These are phyloP conservation scores for Hevea brasiliensis DNA, from an alignment of 345 rosid species.

Conservation along the genomic window DNA sequence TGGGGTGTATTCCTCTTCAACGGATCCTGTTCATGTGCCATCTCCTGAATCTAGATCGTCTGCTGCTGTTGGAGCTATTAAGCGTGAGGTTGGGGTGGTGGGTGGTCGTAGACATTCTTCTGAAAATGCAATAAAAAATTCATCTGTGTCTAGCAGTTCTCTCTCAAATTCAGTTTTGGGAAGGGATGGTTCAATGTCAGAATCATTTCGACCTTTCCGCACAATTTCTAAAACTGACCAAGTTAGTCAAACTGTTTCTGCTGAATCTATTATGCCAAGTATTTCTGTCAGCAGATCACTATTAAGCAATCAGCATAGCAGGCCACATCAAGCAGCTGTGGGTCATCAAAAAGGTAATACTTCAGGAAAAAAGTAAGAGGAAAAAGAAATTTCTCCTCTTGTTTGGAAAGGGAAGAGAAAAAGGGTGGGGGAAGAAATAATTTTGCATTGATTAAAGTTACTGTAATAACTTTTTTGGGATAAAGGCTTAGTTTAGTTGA, in stretches of 20 bases:
- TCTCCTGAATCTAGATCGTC: conserved; percentile 81
- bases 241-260: conserved; percentile 39
- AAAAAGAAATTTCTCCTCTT: no score
- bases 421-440: no score
- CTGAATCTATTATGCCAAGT: conserved; percentile 43
- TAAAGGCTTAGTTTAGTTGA: no score
- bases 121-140: conserved; percentile 51
- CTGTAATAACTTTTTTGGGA: no score
- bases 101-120: conserved; percentile 61
- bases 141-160: conserved; percentile 43
- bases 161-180: conserved; percentile 47
- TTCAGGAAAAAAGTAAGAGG: neutral
- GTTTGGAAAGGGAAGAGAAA: no score
- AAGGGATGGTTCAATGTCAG: conserved; percentile 49
- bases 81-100: conserved; percentile 86
- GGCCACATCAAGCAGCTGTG: conserved; percentile 49
- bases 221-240: conserved; percentile 58
- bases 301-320: conserved; percentile 51
- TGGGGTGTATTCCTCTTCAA: conserved; percentile 83
- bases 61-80: conserved; percentile 78
- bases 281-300: conserved; percentile 48
- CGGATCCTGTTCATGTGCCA: conserved; percentile 94
- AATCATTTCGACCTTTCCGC: conserved; percentile 53
- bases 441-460: no score
- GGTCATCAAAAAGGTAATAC: conserved; percentile 66